Percentiles rank a stretch among this genome's conserved stretches.
Conservation (phyloP, 495 filamentous ascomycete species). For the Echria macrotheca region DNA sequence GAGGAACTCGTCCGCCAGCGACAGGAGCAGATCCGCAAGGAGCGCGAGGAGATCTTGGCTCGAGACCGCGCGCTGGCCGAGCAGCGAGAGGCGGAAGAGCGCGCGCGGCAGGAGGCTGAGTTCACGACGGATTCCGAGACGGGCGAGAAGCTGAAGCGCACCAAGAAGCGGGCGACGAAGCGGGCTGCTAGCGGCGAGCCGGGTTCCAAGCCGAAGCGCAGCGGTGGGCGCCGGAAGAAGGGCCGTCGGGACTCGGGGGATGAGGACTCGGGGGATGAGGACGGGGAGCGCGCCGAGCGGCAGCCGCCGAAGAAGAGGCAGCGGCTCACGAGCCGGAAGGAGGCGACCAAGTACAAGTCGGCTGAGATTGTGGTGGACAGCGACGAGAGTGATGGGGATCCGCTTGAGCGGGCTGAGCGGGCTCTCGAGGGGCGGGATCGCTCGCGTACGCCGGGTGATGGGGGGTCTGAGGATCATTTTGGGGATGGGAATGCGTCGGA, state of each 20-base stretch:
- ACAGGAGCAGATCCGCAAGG: conserved; percentile 71
- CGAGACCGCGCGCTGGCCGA: conserved; percentile 66
- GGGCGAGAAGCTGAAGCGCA: conserved; percentile 67
- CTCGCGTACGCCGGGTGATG: not conserved
- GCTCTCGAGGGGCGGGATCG: conserved; percentile 23
- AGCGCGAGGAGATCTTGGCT: conserved; percentile 72
- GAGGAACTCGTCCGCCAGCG: conserved; percentile 63
- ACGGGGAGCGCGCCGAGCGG: conserved; percentile 39
- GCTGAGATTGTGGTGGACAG: conserved; percentile 75
- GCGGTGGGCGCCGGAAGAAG: conserved; percentile 17
- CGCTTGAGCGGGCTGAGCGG: conserved; percentile 37
- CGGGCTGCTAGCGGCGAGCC: conserved; percentile 16
- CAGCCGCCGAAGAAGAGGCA: conserved; percentile 54
- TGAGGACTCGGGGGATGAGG: conserved; percentile 26
- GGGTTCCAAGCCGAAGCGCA: not conserved
- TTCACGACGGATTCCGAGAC: conserved; percentile 72
- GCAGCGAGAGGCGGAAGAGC: conserved; percentile 67
- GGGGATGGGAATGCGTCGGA: conserved; percentile 13
- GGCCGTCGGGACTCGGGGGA: conserved; percentile 22
- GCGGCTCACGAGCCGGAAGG: conserved; percentile 53
- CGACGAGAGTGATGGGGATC: conserved; percentile 38
- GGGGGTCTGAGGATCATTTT: not conserved
- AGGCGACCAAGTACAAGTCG: conserved; percentile 65
- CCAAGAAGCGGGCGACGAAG: conserved; percentile 54
- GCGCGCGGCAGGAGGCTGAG: conserved; percentile 60